phyloP scores from a whole-genome alignment of 306 rosid genomes.

The Vigna radiata region DNA sequence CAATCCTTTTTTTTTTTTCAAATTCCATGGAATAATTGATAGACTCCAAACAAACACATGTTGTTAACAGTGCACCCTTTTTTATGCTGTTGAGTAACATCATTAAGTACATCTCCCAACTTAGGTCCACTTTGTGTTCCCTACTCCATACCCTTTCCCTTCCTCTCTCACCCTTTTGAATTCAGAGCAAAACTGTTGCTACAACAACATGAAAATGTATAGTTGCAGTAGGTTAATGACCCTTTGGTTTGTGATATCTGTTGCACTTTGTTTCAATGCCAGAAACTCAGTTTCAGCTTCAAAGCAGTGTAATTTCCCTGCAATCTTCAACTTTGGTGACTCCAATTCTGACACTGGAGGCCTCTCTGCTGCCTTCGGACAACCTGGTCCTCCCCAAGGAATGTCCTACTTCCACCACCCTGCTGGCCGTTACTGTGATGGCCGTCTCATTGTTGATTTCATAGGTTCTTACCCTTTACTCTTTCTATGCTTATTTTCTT shows the following conservation, averaged over 20 bases:
- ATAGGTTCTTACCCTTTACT: constrained; percentile 51
- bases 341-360: constrained; percentile 98
- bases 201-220: constrained; percentile 33
- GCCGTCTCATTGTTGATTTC: constrained; percentile 75
- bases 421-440: constrained; percentile 75
- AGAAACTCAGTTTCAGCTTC: constrained; percentile 32
- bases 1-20: not conserved
- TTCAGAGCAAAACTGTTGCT: not conserved
- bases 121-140: not conserved
- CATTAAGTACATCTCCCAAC: not conserved
- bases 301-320: constrained; percentile 68
- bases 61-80: not conserved
- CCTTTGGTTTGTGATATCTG: constrained; percentile 40
- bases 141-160: not conserved
- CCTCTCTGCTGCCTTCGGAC: constrained; percentile 89
- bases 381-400: constrained; percentile 67
- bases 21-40: constrained; percentile 9
- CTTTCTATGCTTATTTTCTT: too few relatives aligned
- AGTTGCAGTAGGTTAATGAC: not conserved
- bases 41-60: not conserved
- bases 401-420: constrained; percentile 65
- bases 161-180: not conserved
- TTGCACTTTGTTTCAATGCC: constrained; percentile 15
- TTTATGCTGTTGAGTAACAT: not conserved
- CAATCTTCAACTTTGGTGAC: constrained; percentile 89